Conservation (phyloP, 2,329 filamentous ascomycete species). For the Phyllachora maydis region DNA sequence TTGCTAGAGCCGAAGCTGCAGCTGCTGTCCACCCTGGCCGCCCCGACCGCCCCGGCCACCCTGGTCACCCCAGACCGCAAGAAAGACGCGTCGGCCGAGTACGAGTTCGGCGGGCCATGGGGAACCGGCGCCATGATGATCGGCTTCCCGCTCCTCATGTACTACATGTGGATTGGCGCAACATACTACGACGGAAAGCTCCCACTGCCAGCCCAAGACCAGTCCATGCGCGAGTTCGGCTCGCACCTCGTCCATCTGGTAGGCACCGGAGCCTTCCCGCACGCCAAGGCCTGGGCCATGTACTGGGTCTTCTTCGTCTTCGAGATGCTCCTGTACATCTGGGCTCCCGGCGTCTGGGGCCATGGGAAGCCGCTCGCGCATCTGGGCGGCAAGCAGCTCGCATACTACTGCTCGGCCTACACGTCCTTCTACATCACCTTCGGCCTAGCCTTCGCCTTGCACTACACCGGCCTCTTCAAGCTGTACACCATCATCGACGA, state of each 20-base stretch:
- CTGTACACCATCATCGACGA: slow-evolving; percentile 87
- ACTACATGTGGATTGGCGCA: slow-evolving; percentile 97
- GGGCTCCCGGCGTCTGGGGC: slow-evolving; percentile 69
- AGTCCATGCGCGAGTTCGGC: slow-evolving; percentile 52
- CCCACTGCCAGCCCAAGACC: slow-evolving; percentile 41
- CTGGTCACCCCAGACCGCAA: no score
- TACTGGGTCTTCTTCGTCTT: slow-evolving; percentile 90
- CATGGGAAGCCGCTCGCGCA: slow-evolving; percentile 79
- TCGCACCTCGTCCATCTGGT: slow-evolving; percentile 50
- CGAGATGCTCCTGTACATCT: slow-evolving; percentile 64
- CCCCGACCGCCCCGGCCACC: no score
- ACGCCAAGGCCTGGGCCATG: slow-evolving; percentile 65
- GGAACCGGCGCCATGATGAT: slow-evolving; percentile 76
- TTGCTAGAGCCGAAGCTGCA: slow-evolving; percentile 8
- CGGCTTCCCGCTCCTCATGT: slow-evolving; percentile 87
- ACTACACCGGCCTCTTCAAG: slow-evolving; percentile 69
- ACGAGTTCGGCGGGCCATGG: slow-evolving; percentile 76
- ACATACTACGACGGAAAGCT: slow-evolving; percentile 79
- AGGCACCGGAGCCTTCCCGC: slow-evolving; percentile 72
- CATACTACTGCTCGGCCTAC: slow-evolving; percentile 87
- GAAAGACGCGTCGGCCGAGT: slow-evolving; percentile 39
- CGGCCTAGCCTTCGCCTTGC: slow-evolving; percentile 44
- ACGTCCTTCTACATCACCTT: slow-evolving; percentile 79
- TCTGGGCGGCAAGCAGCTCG: slow-evolving; percentile 63
- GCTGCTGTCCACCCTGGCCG: slow-evolving; percentile 9